Conservation (phyloP, 495 filamentous ascomycete genomes). For the Xylaria flabelliformis region DNA sequence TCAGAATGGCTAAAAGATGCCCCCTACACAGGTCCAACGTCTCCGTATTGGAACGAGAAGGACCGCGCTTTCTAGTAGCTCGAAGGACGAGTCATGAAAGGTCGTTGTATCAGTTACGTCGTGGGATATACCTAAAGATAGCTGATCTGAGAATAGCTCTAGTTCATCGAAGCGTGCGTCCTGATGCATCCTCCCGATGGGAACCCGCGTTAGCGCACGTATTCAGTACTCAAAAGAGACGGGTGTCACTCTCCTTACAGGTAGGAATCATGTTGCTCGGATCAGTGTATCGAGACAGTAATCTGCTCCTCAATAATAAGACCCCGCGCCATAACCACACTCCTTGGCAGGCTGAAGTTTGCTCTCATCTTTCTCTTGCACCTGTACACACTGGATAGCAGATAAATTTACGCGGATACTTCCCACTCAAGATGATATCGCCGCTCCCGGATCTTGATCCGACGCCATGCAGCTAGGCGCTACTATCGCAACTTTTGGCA, state of each 20-base stretch:
- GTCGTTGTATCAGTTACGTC: not conserved
- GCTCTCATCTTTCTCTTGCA: not conserved
- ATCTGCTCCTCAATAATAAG: not conserved
- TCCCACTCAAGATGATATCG: not conserved
- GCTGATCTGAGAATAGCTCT: not conserved
- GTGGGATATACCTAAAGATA: not conserved
- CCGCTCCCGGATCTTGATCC: not conserved
- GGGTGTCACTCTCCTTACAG: not conserved
- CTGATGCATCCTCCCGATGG: slow-evolving; percentile 24
- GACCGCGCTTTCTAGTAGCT: not conserved
- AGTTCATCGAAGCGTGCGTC: not conserved
- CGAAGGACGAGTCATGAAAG: not conserved
- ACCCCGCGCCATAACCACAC: not conserved
- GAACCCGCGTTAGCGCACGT: slow-evolving; percentile 20
- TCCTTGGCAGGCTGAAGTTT: too few relatives aligned
- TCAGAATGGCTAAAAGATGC: not conserved
- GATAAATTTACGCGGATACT: not conserved
- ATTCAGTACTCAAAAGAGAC: not conserved
- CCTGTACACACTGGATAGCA: not conserved
- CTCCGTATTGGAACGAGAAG: not conserved
- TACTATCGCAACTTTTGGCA: not conserved
- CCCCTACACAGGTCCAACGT: not conserved
- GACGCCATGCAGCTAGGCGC: slow-evolving; percentile 13
- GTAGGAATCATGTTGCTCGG: not conserved
- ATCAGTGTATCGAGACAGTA: not conserved